Evolutionary conservation across 2,329 filamentous ascomycete genomes (phyloP).

Genomic region (Aspergillus fumigatiaffinis): DNA sequence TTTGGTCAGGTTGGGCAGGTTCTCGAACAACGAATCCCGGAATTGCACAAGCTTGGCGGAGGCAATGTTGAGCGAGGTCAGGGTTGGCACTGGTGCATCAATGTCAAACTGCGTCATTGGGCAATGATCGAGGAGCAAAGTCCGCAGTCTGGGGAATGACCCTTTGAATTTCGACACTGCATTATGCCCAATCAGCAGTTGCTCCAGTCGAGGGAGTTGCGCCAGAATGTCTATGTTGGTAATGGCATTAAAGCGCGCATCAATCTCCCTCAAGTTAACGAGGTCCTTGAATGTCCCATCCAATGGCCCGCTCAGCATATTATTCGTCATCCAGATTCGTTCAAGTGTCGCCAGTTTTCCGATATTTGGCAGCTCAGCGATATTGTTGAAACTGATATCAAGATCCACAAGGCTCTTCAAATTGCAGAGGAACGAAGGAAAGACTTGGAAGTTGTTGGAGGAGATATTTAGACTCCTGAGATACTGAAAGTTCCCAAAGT

Average conservation of each 20-base stretch:
- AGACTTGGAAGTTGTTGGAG: slow-evolving; percentile 83
- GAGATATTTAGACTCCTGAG: slow-evolving; percentile 85
- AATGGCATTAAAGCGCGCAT: slow-evolving; percentile 90
- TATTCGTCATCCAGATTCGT: slow-evolving; percentile 92
- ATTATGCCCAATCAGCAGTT: slow-evolving; percentile 88
- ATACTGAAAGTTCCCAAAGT: slow-evolving; percentile 75
- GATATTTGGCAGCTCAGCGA: slow-evolving; percentile 73
- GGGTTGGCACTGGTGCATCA: slow-evolving; percentile 67
- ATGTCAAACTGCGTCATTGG: slow-evolving; percentile 93
- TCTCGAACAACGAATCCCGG: slow-evolving; percentile 78
- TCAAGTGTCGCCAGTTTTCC: slow-evolving; percentile 76
- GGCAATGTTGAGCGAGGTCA: slow-evolving; percentile 84
- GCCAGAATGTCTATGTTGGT: slow-evolving; percentile 84
- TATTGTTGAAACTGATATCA: slow-evolving; percentile 94
- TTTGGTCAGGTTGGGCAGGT: slow-evolving; percentile 81
- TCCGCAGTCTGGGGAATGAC: slow-evolving; percentile 77
- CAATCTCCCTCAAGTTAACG: slow-evolving; percentile 76
- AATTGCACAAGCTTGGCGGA: slow-evolving; percentile 88
- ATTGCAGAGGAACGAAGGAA: slow-evolving; percentile 80
- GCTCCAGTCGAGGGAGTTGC: slow-evolving; percentile 78
- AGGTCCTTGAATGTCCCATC: slow-evolving; percentile 70
- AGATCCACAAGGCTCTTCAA: slow-evolving; percentile 82
- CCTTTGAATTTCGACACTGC: slow-evolving; percentile 84
- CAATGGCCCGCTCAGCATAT: slow-evolving; percentile 72
- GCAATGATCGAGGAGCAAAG: slow-evolving; percentile 87